These are phyloP conservation scores for Desmodesmus armatus DNA, from an alignment of 139 green algal species.

Conservation along the genomic window DNA sequence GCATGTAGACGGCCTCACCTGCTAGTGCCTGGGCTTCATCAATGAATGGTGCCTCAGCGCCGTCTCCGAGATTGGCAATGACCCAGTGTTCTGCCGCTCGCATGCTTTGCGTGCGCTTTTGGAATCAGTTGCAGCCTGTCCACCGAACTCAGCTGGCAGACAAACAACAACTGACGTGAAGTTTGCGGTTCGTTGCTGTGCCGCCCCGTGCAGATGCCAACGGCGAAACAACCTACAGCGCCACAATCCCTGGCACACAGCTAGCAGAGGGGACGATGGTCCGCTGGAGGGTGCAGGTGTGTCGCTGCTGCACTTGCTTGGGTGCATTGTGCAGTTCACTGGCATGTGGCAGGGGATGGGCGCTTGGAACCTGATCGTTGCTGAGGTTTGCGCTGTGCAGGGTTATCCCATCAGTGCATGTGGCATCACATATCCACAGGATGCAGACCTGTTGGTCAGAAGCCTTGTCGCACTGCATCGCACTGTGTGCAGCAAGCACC, in stretches of 20 bases:
- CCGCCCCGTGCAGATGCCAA: not conserved
- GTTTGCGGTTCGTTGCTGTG: not conserved
- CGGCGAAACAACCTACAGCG: conserved; percentile 2
- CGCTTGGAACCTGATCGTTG: not conserved
- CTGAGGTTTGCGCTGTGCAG: not conserved
- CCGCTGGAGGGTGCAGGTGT: conserved; percentile 56
- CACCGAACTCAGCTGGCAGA: not conserved
- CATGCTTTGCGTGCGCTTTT: not conserved
- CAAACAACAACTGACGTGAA: not conserved
- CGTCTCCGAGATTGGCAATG: not conserved
- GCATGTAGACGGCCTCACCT: too few relatives aligned
- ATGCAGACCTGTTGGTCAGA: not conserved
- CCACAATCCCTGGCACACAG: conserved; percentile 49
- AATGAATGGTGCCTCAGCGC: too few relatives aligned
- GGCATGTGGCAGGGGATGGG: not conserved
- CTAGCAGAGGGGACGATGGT: conserved; percentile 60
- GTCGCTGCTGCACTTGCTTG: not conserved
- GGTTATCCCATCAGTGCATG: not conserved
- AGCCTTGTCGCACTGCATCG: not conserved
- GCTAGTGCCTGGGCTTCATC: too few relatives aligned
- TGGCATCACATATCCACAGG: not conserved
- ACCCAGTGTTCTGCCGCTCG: not conserved
- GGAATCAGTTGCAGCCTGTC: not conserved
- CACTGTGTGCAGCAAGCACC: not conserved
- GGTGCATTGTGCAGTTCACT: not conserved